A percentile compares a stretch with the other conserved stretches of the same genome.
These are phyloP conservation scores for Hippophae gyantsensis DNA, from an alignment of 306 rosid genomes.

Conservation along the genomic window DNA sequence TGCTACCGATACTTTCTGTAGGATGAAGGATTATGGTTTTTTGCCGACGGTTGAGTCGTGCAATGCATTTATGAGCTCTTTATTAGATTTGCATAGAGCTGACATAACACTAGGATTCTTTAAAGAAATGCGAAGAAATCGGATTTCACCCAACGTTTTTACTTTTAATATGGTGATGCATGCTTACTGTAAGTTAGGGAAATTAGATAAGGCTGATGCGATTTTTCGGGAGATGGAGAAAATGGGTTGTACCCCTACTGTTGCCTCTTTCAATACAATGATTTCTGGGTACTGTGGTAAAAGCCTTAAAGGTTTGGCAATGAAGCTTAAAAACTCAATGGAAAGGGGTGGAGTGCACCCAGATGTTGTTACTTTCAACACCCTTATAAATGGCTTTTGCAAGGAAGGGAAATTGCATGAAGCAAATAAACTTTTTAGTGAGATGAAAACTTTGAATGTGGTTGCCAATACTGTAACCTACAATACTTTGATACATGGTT, in stretches of 20 bases:
- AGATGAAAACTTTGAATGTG: constrained; percentile 57
- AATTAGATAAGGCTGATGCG: constrained; percentile 43
- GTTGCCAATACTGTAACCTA: constrained; percentile 58
- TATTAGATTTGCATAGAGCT: constrained; percentile 46
- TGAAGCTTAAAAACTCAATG: constrained; percentile 49
- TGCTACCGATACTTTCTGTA: constrained; percentile 45
- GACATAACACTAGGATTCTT: constrained; percentile 47
- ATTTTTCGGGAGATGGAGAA: constrained; percentile 46
- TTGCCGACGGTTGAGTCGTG: constrained; percentile 63
- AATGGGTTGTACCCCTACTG: constrained; percentile 58
- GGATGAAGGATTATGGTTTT: constrained; percentile 69
- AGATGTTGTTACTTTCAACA: constrained; percentile 56
- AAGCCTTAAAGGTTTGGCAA: constrained; percentile 48
- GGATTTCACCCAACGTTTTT: constrained; percentile 49
- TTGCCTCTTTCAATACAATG: constrained; percentile 53
- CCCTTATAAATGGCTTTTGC: constrained; percentile 62
- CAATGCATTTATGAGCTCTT: constrained; percentile 57
- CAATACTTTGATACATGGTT: constrained; percentile 64
- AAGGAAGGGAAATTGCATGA: constrained; percentile 55
- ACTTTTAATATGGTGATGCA: constrained; percentile 64
- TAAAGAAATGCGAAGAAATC: constrained; percentile 33
- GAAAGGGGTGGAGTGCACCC: constrained; percentile 43
- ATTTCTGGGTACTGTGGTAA: constrained; percentile 65
- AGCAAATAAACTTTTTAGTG: constrained; percentile 50
- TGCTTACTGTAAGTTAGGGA: constrained; percentile 58